A percentile compares a stretch with the other conserved stretches of the same genome.
Evolutionary conservation across 2,329 filamentous ascomycete species (phyloP).

Genomic region (Diaporthe sp.): DNA sequence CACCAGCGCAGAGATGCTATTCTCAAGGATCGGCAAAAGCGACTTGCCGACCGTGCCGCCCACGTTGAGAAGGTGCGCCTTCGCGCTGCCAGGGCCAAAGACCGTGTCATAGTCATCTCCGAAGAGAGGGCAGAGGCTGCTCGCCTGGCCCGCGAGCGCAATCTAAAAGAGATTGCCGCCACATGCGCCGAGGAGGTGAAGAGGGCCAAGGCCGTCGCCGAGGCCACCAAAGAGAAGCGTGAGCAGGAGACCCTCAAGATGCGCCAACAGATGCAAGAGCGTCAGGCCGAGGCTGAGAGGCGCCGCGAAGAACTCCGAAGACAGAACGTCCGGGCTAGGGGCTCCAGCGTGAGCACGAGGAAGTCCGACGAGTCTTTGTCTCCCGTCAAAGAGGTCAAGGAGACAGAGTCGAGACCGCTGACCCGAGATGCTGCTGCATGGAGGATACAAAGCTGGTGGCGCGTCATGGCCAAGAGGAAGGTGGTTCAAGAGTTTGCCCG

Average conservation of each 20-base stretch:
- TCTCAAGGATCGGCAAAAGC: slow-evolving; percentile 83
- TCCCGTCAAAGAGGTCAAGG: slow-evolving; percentile 64
- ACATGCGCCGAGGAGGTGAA: slow-evolving; percentile 87
- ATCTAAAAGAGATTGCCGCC: slow-evolving; percentile 85
- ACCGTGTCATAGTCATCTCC: slow-evolving; percentile 74
- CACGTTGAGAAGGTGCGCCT: slow-evolving; percentile 88
- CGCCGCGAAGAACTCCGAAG: slow-evolving; percentile 75
- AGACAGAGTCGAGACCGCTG: slow-evolving; percentile 61
- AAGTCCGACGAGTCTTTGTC: slow-evolving; percentile 64
- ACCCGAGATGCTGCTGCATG: slow-evolving; percentile 73
- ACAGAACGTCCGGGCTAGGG: slow-evolving; percentile 66
- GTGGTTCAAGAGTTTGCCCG: slow-evolving; percentile 75
- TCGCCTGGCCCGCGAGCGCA: slow-evolving; percentile 82
- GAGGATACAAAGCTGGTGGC: slow-evolving; percentile 80
- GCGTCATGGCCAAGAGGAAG: slow-evolving; percentile 67
- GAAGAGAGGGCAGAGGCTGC: slow-evolving; percentile 85
- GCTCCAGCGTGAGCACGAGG: slow-evolving; percentile 53
- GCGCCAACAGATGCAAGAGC: slow-evolving; percentile 82
- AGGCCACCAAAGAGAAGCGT: slow-evolving; percentile 84
- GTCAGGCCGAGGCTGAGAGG: slow-evolving; percentile 81
- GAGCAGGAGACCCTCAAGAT: slow-evolving; percentile 80
- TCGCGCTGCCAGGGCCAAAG: slow-evolving; percentile 80
- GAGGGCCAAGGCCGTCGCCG: slow-evolving; percentile 85
- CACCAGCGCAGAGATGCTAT: slow-evolving; percentile 85
- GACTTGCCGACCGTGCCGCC: slow-evolving; percentile 83